phyloP scores from a whole-genome alignment of 805 yeast species.

The Ascoidea rubescens region DNA sequence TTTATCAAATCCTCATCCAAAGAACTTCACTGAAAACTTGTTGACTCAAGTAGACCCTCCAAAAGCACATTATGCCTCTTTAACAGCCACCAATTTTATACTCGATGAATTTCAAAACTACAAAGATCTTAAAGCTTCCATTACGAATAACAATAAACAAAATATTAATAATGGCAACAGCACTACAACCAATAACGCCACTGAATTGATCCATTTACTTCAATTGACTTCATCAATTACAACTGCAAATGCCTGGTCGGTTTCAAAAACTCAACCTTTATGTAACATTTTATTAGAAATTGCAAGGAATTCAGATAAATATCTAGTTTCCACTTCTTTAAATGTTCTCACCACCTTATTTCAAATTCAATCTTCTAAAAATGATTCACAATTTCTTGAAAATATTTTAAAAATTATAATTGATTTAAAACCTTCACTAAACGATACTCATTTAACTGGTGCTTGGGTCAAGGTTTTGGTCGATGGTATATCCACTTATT shows the following conservation, averaged over 20 bases:
- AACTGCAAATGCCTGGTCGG: slow-evolving; percentile 73
- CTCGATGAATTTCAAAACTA: slow-evolving; percentile 19
- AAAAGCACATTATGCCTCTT: slow-evolving; percentile 67
- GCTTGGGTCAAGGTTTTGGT: slow-evolving; percentile 94
- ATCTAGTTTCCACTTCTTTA: slow-evolving; percentile 68
- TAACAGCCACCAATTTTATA: slow-evolving; percentile 53
- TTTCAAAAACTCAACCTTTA: slow-evolving; percentile 47
- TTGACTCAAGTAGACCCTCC: slow-evolving; percentile 28
- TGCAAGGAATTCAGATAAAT: slow-evolving; percentile 76
- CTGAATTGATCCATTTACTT: slow-evolving; percentile 57
- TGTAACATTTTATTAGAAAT: slow-evolving; percentile 67
- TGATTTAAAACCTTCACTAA: slow-evolving; percentile 67
- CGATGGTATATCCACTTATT: slow-evolving; percentile 50
- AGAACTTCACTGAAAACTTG: no score
- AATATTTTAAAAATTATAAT: slow-evolving; percentile 58
- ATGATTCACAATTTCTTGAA: slow-evolving; percentile 49
- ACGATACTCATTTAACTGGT: slow-evolving; percentile 78
- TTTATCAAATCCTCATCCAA: slow-evolving; percentile 29
- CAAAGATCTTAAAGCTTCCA: slow-evolving; percentile 14
- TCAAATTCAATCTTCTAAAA: slow-evolving; percentile 43
- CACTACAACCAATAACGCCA: slow-evolving; percentile 18
- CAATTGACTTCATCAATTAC: slow-evolving; percentile 66
- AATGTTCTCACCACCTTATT: slow-evolving; percentile 73
- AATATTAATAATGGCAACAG: slow-evolving; percentile 17
- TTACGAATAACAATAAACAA: slow-evolving; percentile 23